Conservation (phyloP, 2,329 filamentous ascomycete species). For the Hypoxylon sp. region DNA sequence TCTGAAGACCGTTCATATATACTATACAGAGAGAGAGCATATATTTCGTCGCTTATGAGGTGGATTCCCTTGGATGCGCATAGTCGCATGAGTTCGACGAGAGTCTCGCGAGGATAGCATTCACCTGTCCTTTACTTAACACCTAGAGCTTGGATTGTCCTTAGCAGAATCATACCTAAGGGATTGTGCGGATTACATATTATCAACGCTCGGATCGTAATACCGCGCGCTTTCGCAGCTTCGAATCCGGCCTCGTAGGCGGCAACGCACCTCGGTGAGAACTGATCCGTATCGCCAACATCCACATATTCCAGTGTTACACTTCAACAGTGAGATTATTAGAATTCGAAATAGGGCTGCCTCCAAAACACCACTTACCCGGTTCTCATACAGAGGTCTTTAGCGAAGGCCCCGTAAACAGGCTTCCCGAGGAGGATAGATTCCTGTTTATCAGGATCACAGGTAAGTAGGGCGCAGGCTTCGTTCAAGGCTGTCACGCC, state of each 20-base stretch:
- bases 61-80: slow-evolving; percentile 45
- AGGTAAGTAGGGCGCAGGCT: slow-evolving; percentile 43
- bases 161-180: slow-evolving; percentile 31
- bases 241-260: slow-evolving; percentile 43
- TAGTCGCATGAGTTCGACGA: slow-evolving; percentile 40
- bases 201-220: slow-evolving; percentile 38
- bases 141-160: not conserved
- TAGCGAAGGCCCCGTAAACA: slow-evolving; percentile 43
- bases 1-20: slow-evolving; percentile 30
- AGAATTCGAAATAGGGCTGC: not conserved
- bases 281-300: slow-evolving; percentile 44
- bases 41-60: slow-evolving; percentile 46
- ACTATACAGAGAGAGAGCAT: slow-evolving; percentile 42
- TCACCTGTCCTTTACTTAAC: slow-evolving; percentile 25
- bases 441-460: slow-evolving; percentile 36
- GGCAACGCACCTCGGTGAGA: slow-evolving; percentile 40
- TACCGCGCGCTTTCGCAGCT: slow-evolving; percentile 36
- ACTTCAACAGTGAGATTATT: slow-evolving; percentile 15
- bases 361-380: slow-evolving; percentile 35
- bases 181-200: slow-evolving; percentile 47
- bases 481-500: slow-evolving; percentile 46
- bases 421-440: slow-evolving; percentile 41
- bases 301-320: slow-evolving; percentile 38
- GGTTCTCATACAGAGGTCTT: slow-evolving; percentile 44
- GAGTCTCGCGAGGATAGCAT: slow-evolving; percentile 43